These are phyloP conservation scores for Helianthus tuberosus DNA, from an alignment of 129 eudicot genomes.

Conservation along the genomic window DNA sequence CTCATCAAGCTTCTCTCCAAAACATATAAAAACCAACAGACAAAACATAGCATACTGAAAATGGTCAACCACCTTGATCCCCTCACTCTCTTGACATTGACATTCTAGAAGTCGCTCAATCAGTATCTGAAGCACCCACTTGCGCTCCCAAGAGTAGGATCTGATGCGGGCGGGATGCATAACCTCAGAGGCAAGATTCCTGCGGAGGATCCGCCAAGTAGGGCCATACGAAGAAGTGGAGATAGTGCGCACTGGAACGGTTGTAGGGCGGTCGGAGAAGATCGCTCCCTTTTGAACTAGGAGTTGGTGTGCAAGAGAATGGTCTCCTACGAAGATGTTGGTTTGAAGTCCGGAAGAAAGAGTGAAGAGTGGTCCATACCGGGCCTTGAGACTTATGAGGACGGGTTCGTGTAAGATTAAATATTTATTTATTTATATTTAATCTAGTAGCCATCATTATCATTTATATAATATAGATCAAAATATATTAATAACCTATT, in stretches of 20 bases:
- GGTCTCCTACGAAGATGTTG: slow-evolving; percentile 39
- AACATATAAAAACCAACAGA: slow-evolving; percentile 64
- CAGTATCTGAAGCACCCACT: slow-evolving; percentile 42
- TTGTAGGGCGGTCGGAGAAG: slow-evolving; percentile 53
- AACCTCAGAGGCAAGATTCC: slow-evolving; percentile 50
- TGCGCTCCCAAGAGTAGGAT: slow-evolving; percentile 43
- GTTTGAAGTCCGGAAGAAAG: slow-evolving; percentile 34
- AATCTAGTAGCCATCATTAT: too few relatives aligned
- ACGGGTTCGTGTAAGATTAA: too few relatives aligned
- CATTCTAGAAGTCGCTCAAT: slow-evolving; percentile 13
- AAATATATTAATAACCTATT: too few relatives aligned
- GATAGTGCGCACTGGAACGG: slow-evolving; percentile 28
- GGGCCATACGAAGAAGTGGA: slow-evolving; percentile 52
- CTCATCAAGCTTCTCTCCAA: slow-evolving; percentile 63
- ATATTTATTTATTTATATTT: too few relatives aligned
- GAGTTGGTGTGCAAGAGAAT: slow-evolving; percentile 52
- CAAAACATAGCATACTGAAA: slow-evolving; percentile 63
- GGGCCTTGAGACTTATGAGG: slow-evolving; percentile 32
- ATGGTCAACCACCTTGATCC: slow-evolving; percentile 49
- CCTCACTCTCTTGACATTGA: background rate
- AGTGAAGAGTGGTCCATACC: slow-evolving; percentile 63
- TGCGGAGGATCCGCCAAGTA: slow-evolving; percentile 57
- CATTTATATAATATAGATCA: too few relatives aligned
- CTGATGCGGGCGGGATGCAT: slow-evolving; percentile 47
- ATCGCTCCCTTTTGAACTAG: slow-evolving; percentile 57